phyloP scores from a whole-genome alignment of 2,329 filamentous ascomycete species.

The Didymella keratinophila region DNA sequence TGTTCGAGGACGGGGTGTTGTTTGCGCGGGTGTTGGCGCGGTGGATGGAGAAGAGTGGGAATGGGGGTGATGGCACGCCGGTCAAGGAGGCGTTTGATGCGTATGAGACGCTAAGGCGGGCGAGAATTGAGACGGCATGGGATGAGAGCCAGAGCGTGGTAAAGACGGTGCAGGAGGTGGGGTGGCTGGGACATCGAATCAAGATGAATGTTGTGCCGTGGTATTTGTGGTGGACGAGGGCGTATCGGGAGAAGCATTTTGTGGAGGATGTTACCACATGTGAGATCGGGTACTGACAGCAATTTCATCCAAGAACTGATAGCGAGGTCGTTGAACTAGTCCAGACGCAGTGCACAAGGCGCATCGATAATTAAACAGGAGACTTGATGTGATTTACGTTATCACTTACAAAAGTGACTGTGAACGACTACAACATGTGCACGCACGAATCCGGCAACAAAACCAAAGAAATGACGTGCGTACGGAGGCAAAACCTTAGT shows the following conservation, averaged over 20 bases:
- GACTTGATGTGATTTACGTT: too few relatives aligned
- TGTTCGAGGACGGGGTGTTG: constrained; percentile 62
- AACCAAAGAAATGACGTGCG: too few relatives aligned
- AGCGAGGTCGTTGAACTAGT: too few relatives aligned
- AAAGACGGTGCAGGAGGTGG: constrained; percentile 55
- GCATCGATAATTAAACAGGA: too few relatives aligned
- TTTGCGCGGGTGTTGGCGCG: constrained; percentile 55
- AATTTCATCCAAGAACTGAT: too few relatives aligned
- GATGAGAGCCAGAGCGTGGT: constrained; percentile 58
- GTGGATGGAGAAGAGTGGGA: constrained; percentile 52
- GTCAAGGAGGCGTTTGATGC: constrained; percentile 58
- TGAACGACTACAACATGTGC: too few relatives aligned
- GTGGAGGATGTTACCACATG: constrained; percentile 55
- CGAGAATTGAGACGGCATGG: constrained; percentile 56
- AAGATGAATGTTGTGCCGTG: constrained; percentile 57
- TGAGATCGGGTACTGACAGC: constrained; percentile 33
- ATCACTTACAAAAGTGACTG: too few relatives aligned
- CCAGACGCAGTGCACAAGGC: too few relatives aligned
- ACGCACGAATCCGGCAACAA: too few relatives aligned
- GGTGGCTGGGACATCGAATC: constrained; percentile 55
- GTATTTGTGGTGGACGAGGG: constrained; percentile 57
- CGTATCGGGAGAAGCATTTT: constrained; percentile 54
- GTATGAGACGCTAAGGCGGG: constrained; percentile 57
- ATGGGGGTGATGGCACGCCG: constrained; percentile 30
- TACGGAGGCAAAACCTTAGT: too few relatives aligned